phyloP scores from a whole-genome alignment of 192 early-diverging fungal genomes.

The Funneliformis mosseae region DNA sequence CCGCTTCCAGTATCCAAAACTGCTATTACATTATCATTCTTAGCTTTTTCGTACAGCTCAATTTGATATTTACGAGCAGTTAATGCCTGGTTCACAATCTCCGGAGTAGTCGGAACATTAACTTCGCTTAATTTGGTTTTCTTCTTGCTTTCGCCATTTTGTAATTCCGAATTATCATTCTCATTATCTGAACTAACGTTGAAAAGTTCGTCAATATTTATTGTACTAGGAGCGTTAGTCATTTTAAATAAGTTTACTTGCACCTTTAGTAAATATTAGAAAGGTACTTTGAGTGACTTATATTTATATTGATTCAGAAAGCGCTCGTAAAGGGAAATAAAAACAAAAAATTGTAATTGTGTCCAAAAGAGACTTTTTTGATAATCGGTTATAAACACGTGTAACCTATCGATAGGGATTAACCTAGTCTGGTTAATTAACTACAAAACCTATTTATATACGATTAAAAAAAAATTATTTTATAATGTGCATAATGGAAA shows the following conservation, averaged over 20 bases:
- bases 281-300: not conserved
- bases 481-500: no score
- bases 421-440: no score
- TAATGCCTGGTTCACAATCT: not conserved
- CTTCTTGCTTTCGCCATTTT: not conserved
- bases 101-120: not conserved
- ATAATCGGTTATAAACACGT: no score
- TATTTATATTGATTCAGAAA: not conserved
- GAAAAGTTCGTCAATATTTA: not conserved
- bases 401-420: not conserved
- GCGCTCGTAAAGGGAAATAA: not conserved
- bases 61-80: conserved; percentile 67
- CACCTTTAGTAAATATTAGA: no score
- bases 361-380: no score
- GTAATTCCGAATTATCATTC: not conserved
- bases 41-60: conserved; percentile 70
- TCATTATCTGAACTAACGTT: not conserved
- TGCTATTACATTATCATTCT: conserved; percentile 76
- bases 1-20: conserved; percentile 93
- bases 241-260: not conserved
- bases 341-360: not conserved
- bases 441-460: no score
- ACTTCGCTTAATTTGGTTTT: not conserved
- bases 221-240: not conserved
- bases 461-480: no score